These are phyloP conservation scores for Climacium dendroides DNA, from an alignment of 225 moss, liverwort and hornwort species.

Conservation along the genomic window DNA sequence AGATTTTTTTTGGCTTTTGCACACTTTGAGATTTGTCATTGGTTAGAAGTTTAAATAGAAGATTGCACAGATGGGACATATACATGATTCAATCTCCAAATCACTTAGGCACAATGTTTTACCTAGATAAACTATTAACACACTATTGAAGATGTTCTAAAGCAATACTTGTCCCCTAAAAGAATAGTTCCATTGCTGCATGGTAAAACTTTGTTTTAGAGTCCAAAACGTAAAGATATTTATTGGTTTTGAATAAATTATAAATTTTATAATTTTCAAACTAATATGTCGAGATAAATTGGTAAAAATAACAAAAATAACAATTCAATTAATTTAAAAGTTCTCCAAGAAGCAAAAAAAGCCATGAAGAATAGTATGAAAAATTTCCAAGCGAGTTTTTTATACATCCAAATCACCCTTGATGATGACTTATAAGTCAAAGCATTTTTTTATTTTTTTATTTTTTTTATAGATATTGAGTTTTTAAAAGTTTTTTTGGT, in stretches of 20 bases:
- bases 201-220: neutral
- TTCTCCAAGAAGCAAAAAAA: neutral
- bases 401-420: no score
- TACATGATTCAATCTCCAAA: fast-evolving
- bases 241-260: neutral
- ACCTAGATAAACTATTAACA: neutral
- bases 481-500: fast-evolving
- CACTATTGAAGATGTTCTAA: neutral
- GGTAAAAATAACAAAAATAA: neutral
- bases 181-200: fast-evolving
- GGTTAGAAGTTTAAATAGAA: neutral
- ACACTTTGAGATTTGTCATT: neutral
- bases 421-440: neutral
- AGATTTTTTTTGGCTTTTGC: neutral
- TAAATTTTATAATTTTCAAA: neutral
- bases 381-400: neutral
- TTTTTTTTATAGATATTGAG: neutral
- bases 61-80: fast-evolving
- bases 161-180: fast-evolving
- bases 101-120: fast-evolving
- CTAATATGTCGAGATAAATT: neutral
- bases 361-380: neutral
- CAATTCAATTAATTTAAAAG: neutral
- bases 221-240: neutral
- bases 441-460: no score